These are phyloP conservation scores for Tothia fuscella DNA, from an alignment of 2,329 filamentous ascomycete species.

Conservation along the genomic window DNA sequence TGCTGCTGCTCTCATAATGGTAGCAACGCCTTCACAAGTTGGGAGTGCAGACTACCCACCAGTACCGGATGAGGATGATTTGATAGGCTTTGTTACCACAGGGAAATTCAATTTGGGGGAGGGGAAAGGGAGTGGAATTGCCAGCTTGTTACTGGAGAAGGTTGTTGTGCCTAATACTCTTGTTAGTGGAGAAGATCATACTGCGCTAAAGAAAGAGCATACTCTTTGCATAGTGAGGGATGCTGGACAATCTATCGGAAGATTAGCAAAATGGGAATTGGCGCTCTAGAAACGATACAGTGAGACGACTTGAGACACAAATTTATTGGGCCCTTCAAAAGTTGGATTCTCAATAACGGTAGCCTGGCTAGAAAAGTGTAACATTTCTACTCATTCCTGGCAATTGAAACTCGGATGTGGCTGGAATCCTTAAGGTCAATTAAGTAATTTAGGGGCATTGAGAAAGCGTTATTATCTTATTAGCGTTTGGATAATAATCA, in stretches of 20 bases:
- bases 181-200: slow-evolving; percentile 14
- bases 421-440: no score
- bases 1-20: slow-evolving; percentile 30
- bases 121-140: slow-evolving; percentile 66
- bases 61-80: slow-evolving; percentile 61
- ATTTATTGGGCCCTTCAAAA: no score
- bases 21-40: slow-evolving; percentile 24
- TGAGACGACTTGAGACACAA: no score
- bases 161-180: slow-evolving; percentile 17
- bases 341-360: no score
- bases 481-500: no score
- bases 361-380: no score
- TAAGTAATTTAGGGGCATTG: no score
- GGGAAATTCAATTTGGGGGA: slow-evolving; percentile 71
- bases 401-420: no score
- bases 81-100: slow-evolving; percentile 83
- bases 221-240: slow-evolving; percentile 69
- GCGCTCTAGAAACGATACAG: no score
- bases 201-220: slow-evolving; percentile 14
- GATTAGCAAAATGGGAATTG: slow-evolving; percentile 70
- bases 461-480: no score
- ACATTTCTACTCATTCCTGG: no score
- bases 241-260: slow-evolving; percentile 64
- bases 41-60: slow-evolving; percentile 42
- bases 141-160: slow-evolving; percentile 48